Evolutionary conservation across 2,329 filamentous ascomycete genomes (phyloP).

Genomic region (Ustulina deusta): DNA sequence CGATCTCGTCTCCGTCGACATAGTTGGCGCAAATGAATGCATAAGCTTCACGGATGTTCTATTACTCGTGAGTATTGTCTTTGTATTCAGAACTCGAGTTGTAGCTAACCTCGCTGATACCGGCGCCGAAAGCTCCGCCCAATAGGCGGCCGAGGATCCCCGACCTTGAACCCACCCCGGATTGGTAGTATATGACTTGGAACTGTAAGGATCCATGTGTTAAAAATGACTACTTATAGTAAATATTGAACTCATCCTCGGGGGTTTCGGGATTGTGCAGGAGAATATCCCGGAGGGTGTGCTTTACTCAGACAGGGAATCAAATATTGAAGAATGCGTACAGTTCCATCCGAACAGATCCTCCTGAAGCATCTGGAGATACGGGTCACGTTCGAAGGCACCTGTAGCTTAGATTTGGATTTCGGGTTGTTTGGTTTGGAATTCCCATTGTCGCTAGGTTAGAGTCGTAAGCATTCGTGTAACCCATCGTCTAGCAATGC

Average conservation of each 20-base stretch:
- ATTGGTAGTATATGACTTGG: conserved; percentile 72
- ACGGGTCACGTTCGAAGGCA: conserved; percentile 71
- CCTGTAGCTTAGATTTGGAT: conserved; percentile 57
- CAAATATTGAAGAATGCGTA: background rate
- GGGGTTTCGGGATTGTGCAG: background rate
- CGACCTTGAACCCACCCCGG: conserved; percentile 68
- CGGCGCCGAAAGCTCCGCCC: conserved; percentile 67
- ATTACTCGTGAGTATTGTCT: conserved; percentile 34
- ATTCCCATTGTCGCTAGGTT: conserved; percentile 60
- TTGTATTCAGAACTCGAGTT: background rate
- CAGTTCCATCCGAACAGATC: conserved; percentile 61
- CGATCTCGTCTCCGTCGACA: conserved; percentile 67
- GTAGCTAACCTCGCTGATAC: conserved; percentile 62
- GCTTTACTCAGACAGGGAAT: background rate
- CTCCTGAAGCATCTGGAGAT: conserved; percentile 69
- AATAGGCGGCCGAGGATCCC: conserved; percentile 62
- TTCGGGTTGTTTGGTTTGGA: conserved; percentile 55
- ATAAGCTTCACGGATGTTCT: conserved; percentile 71
- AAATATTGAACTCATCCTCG: background rate
- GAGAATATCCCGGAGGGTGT: background rate
- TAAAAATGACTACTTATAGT: background rate
- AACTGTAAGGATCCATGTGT: conserved; percentile 44
- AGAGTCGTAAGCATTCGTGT: conserved; percentile 29
- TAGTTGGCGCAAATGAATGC: conserved; percentile 73
- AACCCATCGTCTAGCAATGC: conserved; percentile 4